phyloP scores from a whole-genome alignment of 1,284 basidiomycete species.

The Trametes hirsuta region DNA sequence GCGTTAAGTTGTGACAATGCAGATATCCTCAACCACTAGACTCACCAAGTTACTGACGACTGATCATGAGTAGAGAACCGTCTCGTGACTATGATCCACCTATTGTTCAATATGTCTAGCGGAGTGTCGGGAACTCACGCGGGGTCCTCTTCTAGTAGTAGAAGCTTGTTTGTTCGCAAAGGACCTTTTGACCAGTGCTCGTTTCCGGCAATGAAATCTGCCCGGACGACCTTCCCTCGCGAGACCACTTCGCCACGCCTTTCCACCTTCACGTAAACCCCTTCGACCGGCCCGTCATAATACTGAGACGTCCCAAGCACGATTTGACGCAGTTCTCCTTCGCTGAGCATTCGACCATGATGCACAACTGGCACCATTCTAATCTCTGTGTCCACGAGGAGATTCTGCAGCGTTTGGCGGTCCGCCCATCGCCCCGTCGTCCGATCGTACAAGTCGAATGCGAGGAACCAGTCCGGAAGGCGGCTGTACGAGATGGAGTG shows the following conservation, averaged over 20 bases:
- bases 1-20: too few relatives aligned
- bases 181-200: conserved; percentile 61
- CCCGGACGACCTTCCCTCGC: conserved; percentile 61
- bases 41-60: too few relatives aligned
- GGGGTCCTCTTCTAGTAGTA: background rate
- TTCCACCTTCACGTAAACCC: conserved; percentile 63
- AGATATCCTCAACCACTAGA: too few relatives aligned
- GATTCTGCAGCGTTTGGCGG: conserved; percentile 37
- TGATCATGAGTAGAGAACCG: too few relatives aligned
- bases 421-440: conserved; percentile 45
- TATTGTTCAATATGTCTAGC: background rate
- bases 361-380: conserved; percentile 48
- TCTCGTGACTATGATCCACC: background rate
- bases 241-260: conserved; percentile 41
- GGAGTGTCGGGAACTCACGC: background rate
- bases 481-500: conserved; percentile 60
- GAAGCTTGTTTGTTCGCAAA: conserved; percentile 42
- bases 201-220: conserved; percentile 66
- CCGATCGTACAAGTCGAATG: conserved; percentile 65
- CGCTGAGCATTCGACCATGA: conserved; percentile 43
- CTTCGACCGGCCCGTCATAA: conserved; percentile 57
- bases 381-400: conserved; percentile 46
- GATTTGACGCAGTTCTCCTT: conserved; percentile 45
- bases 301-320: conserved; percentile 49
- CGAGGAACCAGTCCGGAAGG: conserved; percentile 58